Conservation (phyloP, 257 asterid genomes). For the Fraxinus quadrangulata region DNA sequence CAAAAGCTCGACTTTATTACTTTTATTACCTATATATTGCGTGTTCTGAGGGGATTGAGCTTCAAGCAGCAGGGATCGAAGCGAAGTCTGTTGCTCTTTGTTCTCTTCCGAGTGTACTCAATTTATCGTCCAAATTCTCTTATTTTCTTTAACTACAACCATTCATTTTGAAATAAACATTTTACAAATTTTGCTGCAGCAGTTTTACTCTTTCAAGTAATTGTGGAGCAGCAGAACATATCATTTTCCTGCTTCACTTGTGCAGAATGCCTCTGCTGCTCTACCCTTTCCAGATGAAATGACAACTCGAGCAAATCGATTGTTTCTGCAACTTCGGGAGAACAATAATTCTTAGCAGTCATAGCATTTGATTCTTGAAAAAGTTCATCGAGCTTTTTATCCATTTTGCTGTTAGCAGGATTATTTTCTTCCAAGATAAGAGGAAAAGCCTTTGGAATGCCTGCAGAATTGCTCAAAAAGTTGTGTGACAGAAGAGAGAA, state of each 20-base stretch:
- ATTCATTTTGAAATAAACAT: background rate
- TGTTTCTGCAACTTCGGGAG: constrained; percentile 35
- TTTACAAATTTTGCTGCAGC: constrained; percentile 1
- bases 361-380: constrained; percentile 20
- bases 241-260: constrained; percentile 50
- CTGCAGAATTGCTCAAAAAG: constrained; percentile 29
- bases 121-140: background rate
- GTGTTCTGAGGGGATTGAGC: no score
- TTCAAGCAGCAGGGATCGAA: no score
- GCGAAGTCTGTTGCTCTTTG: no score
- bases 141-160: background rate
- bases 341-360: background rate
- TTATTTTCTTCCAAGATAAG: constrained; percentile 16
- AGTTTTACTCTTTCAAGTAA: constrained; percentile 19
- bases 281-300: constrained; percentile 60
- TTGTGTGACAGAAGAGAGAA: constrained; percentile 82
- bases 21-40: no score
- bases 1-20: no score
- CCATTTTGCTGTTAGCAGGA: constrained; percentile 11
- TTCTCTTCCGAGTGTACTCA: background rate
- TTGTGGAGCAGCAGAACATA: constrained; percentile 28
- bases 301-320: constrained; percentile 59
- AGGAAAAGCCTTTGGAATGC: constrained; percentile 24
- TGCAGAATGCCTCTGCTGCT: constrained; percentile 44
- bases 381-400: constrained; percentile 23